Conservation (phyloP, 208 protist species). For the Leishmania aethiopica region DNA sequence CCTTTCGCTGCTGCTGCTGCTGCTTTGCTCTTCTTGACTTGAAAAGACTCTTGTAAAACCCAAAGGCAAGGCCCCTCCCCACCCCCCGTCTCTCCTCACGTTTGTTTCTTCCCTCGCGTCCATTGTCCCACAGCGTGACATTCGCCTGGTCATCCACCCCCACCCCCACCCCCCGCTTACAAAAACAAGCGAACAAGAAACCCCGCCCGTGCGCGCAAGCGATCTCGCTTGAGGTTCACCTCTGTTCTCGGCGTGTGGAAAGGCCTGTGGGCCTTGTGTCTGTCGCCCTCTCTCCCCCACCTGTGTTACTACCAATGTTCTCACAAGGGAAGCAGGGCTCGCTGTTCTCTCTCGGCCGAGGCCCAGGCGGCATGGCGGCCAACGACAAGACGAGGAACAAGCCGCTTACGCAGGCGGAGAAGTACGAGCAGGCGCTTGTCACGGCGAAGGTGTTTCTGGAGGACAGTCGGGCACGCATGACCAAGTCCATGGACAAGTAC, state of each 20-base stretch:
- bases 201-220: too few relatives aligned
- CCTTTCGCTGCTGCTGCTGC: not conserved
- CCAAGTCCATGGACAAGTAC: conserved; percentile 59
- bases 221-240: not conserved
- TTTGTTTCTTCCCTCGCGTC: not conserved
- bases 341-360: conserved; percentile 1
- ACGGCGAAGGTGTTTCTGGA: conserved; percentile 79
- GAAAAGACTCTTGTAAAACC: not conserved
- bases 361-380: not conserved
- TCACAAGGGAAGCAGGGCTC: conserved; percentile 25
- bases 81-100: not conserved
- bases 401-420: conserved; percentile 56
- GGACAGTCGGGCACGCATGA: conserved; percentile 60
- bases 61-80: not conserved
- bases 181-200: not conserved
- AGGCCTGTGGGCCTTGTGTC: not conserved
- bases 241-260: not conserved
- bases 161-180: too few relatives aligned
- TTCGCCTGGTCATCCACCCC: not conserved
- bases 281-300: not conserved
- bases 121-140: not conserved
- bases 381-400: conserved; percentile 33
- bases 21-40: not conserved
- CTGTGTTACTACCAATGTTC: conserved; percentile 33
- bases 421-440: conserved; percentile 70